Evolutionary conservation across 257 asterid species (phyloP).

Genomic region (Capsicum chinense): DNA sequence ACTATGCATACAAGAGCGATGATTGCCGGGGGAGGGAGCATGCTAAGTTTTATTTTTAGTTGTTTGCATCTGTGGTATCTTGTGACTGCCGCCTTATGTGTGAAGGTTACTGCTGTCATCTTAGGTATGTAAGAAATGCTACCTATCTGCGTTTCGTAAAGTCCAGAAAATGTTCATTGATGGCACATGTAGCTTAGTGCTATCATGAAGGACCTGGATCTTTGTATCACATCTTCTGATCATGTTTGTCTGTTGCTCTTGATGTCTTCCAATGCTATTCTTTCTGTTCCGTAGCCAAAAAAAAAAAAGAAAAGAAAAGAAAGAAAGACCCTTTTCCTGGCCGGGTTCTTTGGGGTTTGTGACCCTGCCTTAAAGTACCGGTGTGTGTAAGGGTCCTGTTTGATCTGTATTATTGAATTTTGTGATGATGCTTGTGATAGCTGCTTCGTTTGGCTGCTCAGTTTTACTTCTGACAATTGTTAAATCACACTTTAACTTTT

Average conservation of each 20-base stretch:
- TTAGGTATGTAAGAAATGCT: not conserved
- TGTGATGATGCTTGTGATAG: slow-evolving; percentile 21
- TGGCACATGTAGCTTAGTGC: not conserved
- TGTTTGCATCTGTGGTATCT: not conserved
- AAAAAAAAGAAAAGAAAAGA: not conserved
- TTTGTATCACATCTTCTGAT: not conserved
- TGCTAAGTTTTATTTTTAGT: not conserved
- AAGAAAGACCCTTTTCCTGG: not conserved
- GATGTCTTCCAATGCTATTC: not conserved
- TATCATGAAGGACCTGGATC: not conserved
- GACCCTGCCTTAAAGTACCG: not conserved
- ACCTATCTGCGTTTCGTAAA: not conserved
- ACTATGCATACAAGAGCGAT: not conserved
- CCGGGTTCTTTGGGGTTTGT: slow-evolving; percentile 1
- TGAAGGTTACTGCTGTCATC: not conserved
- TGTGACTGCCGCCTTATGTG: not conserved
- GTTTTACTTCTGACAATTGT: not conserved
- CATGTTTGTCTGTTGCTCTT: not conserved
- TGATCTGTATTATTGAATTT: slow-evolving; percentile 2
- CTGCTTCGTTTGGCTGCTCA: slow-evolving; percentile 20
- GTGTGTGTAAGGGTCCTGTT: slow-evolving; percentile 15
- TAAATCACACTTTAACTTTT: not conserved
- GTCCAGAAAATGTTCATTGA: slow-evolving; percentile 2
- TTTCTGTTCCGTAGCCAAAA: not conserved
- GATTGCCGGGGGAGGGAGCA: not conserved